Base-by-base conservation (phyloP, 129 eudicot genomes). In the Flaveria trinervia region DNA sequence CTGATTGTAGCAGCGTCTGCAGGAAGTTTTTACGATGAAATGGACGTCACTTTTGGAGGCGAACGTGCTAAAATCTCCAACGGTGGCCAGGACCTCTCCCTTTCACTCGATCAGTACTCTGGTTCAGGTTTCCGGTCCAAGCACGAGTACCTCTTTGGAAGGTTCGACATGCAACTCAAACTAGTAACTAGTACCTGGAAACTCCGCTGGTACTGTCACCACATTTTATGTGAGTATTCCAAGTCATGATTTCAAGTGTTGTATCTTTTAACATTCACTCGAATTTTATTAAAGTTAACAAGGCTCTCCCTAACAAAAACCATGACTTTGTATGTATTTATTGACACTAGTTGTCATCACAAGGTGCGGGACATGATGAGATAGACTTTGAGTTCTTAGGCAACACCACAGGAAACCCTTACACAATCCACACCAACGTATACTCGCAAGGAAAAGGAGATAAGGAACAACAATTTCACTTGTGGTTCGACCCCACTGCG, bases 71-170 rank as follows among this genome's bases (percentile, higher is more conserved):
- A 55, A 55, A 55, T 55, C 3, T 55, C 62, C 25, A 17, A 55
- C 18, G 62, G 62, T 7, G 62, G 52, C 12, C 52, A 48, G 52
- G 52, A 48, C 13, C 52, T 48, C 16, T 48, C 62, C 9, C 62
- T 55, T 55, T 55, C 62, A 7, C 62, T 55, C 28, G 62, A 55
- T 18, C 62, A 55, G 9, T 55, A 55, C 62, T 80, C 79, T 11
- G 75, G 75, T 2, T 67, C 75, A 3, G 84, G 84, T 9, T 80
- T 74, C 45, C 71, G 74, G 54, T 74, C 80, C 76, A 80, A 80
- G 65, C 75, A 80, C 16, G 84, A 80, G 71, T 80, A 66, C 43
- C 79, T 81, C 13, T 81, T 81, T 9, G 80, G 76, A 30, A 75
- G 80, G 68, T 68, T 81, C 30, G 65, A 57, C 33, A 57, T 57